Evolutionary conservation across 345 rosid species (phyloP).

Genomic region (Populus davidiana): DNA sequence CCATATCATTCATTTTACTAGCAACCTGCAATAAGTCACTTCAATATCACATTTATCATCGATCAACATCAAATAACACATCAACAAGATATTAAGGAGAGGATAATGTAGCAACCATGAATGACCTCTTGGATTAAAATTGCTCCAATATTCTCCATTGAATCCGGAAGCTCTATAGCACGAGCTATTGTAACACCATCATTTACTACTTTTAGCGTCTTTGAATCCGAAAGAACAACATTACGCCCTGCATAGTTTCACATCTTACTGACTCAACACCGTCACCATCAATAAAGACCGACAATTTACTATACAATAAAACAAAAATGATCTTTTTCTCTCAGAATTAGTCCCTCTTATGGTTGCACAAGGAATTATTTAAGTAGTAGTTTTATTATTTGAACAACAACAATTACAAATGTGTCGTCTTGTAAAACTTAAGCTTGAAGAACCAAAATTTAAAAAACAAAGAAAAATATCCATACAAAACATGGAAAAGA

Average conservation of each 20-base stretch:
- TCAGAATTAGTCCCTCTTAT: too few relatives aligned
- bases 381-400: background rate
- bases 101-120: slow-evolving; percentile 48
- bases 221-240: slow-evolving; percentile 65
- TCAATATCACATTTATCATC: background rate
- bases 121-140: slow-evolving; percentile 84
- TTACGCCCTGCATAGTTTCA: slow-evolving; percentile 59
- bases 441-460: too few relatives aligned
- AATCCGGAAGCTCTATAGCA: slow-evolving; percentile 68
- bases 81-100: slow-evolving; percentile 11
- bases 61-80: background rate
- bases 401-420: background rate
- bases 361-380: background rate
- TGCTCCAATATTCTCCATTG: slow-evolving; percentile 80
- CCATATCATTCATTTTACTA: slow-evolving; percentile 58
- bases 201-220: slow-evolving; percentile 58
- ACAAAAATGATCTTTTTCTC: too few relatives aligned
- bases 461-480: background rate
- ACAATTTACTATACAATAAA: background rate
- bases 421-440: too few relatives aligned
- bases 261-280: slow-evolving; percentile 1
- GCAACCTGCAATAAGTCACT: too few relatives aligned
- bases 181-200: slow-evolving; percentile 83
- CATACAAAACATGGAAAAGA: background rate
- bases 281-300: background rate